phyloP scores from a whole-genome alignment of 179 eudicot species.

The Dionaea muscipula region DNA sequence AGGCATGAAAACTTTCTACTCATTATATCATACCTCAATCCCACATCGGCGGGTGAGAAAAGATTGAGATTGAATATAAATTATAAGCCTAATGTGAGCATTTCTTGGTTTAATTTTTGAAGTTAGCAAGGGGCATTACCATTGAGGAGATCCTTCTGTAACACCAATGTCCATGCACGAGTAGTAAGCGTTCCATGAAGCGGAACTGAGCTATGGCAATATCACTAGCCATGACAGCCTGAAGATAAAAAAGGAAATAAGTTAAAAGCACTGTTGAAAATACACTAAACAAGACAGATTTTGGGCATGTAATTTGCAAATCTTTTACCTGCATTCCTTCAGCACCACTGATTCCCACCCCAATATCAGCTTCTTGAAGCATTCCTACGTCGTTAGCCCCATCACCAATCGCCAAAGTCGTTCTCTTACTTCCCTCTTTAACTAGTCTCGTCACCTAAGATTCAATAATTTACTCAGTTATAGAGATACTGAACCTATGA shows the following conservation, averaged over 20 bases:
- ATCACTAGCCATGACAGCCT: conserved; percentile 95
- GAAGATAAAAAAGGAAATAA: conserved; percentile 1
- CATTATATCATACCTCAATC: too few relatives aligned
- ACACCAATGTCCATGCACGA: conserved; percentile 96
- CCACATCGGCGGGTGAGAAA: too few relatives aligned
- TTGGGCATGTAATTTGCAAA: background rate
- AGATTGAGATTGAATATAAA: too few relatives aligned
- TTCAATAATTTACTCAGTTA: conserved; percentile 11
- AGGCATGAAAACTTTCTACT: too few relatives aligned
- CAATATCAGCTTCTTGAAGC: conserved; percentile 97
- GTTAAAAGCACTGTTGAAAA: background rate
- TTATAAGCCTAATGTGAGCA: too few relatives aligned
- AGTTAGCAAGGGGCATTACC: conserved; percentile 26
- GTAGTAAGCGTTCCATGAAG: conserved; percentile 66
- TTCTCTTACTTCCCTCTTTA: conserved; percentile 49
- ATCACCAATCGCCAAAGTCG: conserved; percentile 83
- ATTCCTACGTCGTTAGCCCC: conserved; percentile 94
- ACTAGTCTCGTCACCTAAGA: conserved; percentile 67
- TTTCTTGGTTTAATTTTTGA: too few relatives aligned
- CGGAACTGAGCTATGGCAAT: conserved; percentile 83
- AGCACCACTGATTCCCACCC: conserved; percentile 79
- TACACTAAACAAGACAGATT: background rate
- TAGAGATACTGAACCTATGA: background rate
- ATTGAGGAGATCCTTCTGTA: conserved; percentile 78
- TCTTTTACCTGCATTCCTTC: conserved; percentile 79